These are phyloP conservation scores for Hemisphaericaspora nanyangensis DNA, from an alignment of 805 yeast genomes.

Conservation along the genomic window DNA sequence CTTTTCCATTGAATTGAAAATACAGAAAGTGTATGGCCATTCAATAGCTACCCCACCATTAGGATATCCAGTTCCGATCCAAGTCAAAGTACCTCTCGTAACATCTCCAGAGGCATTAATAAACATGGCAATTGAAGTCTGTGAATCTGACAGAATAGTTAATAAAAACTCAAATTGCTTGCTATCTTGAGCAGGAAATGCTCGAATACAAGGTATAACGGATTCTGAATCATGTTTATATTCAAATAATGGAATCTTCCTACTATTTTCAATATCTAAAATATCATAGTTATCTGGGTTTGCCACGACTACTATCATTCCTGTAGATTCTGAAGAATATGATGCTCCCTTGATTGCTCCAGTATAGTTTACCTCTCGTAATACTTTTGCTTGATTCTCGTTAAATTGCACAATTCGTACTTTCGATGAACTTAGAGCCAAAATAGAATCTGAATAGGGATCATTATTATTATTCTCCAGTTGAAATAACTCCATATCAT, in stretches of 20 bases:
- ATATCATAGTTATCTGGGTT: constrained; percentile 31
- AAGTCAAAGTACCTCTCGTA: constrained; percentile 38
- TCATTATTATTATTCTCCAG: too few species aligned
- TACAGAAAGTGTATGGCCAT: constrained; percentile 37
- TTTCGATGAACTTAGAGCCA: constrained; percentile 26
- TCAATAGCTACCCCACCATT: constrained; percentile 25
- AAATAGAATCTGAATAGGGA: constrained; percentile 20
- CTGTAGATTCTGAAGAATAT: constrained; percentile 18
- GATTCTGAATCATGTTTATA: constrained; percentile 13
- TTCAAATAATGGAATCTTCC: constrained; percentile 34
- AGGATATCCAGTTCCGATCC: constrained; percentile 36
- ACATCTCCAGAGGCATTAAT: constrained; percentile 36
- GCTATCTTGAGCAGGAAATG: constrained; percentile 17
- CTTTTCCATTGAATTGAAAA: constrained; percentile 12
- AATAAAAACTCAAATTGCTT: constrained; percentile 26
- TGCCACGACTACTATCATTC: constrained; percentile 31
- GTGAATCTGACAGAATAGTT: constrained; percentile 29
- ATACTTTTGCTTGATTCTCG: constrained; percentile 23
- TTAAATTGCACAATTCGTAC: constrained; percentile 29
- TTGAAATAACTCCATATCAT: constrained; percentile 27
- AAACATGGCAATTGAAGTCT: constrained; percentile 39
- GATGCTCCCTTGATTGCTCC: constrained; percentile 25
- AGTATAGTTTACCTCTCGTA: constrained; percentile 30
- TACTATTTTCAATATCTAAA: constrained; percentile 29
- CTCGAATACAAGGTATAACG: constrained; percentile 21